Conservation (phyloP, 257 asterid genomes). For the Scutellaria minor region DNA sequence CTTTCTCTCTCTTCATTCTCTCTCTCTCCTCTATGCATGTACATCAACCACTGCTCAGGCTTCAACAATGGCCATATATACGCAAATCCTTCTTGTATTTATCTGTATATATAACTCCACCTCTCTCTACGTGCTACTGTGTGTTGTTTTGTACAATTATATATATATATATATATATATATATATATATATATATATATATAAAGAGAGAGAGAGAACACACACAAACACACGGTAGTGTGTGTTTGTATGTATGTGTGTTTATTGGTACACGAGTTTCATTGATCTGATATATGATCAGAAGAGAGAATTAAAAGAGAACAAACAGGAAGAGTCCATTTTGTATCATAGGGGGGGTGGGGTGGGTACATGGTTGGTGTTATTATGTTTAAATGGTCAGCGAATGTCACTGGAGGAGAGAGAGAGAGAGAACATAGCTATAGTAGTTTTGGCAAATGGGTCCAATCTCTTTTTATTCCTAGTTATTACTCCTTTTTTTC, state of each 20-base stretch:
- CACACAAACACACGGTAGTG: neutral
- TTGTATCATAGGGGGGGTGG: neutral
- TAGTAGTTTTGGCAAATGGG: constrained; percentile 32
- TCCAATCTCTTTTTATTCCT: constrained; percentile 27
- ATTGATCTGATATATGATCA: constrained; percentile 31
- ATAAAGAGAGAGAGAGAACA: too few species aligned
- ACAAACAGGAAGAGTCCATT: constrained; percentile 40
- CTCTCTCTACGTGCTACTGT: neutral
- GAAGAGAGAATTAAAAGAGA: constrained; percentile 35
- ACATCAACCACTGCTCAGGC: constrained; percentile 53
- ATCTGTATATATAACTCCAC: neutral
- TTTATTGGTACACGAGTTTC: constrained; percentile 19
- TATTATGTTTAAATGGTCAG: constrained; percentile 49
- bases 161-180: neutral
- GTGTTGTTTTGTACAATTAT: neutral
- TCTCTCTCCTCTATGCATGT: constrained; percentile 33
- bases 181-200: too few species aligned
- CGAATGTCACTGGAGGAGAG: constrained; percentile 51
- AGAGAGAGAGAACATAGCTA: constrained; percentile 22
- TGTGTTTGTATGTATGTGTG: constrained; percentile 2
- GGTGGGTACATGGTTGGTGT: constrained; percentile 16
- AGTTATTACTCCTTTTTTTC: constrained; percentile 8
- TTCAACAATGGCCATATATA: constrained; percentile 2
- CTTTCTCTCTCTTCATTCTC: neutral
- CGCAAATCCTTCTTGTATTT: neutral